Base-by-base conservation (phyloP, 768 basidiomycete genomes). In the Albatrellus ellisii region DNA sequence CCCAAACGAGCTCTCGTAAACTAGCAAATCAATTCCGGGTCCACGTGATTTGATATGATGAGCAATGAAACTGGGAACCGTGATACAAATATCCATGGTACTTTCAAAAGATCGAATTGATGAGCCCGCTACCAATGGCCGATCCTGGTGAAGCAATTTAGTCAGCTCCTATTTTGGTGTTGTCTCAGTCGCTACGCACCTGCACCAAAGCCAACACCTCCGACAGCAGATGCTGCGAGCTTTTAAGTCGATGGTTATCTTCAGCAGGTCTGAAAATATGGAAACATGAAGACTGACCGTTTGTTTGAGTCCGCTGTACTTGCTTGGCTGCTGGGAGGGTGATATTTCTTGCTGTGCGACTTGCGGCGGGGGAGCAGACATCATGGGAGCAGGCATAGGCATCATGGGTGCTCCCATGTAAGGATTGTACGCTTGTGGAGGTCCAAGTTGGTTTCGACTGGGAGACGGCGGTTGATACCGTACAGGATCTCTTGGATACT, bases 171-270 rank as follows among this genome's bases (percentile, higher is more conserved):
- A 21, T 18, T 36, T 22, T 21, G 21, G 20, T 9, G 25, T 12
- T 7, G 20, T 36, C 5, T 33, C 36, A 32, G 14, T 14, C 41
- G 39, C 26, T 11, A 63, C 73, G 39, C 39, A 77, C 80, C 79
- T 44, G 79, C 80, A 51, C 83, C 83, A 49, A 83, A 83, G 0
- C 83, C 83, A 42, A 76, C 73, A 54, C 84, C 84, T 22, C 82
- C 80, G 14, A 59, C 66, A 26, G 65, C 62, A 12, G 65, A 58
- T 12, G 50, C 55, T 5, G 63, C 63, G 56, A 65, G 58, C 52
- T 62, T 39, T 14, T n/a, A n/a, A 40, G 32, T 26, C 17, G 20
- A 15, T 17, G 15, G 22, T 26, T 32, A 31, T 10, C 29, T 36
- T 34, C 11, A 33, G 32, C 5, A 38, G 7, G 15, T 26, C 21